These are phyloP conservation scores for Eimeria maxima DNA, from an alignment of 169 alveolate species.

Conservation along the genomic window DNA sequence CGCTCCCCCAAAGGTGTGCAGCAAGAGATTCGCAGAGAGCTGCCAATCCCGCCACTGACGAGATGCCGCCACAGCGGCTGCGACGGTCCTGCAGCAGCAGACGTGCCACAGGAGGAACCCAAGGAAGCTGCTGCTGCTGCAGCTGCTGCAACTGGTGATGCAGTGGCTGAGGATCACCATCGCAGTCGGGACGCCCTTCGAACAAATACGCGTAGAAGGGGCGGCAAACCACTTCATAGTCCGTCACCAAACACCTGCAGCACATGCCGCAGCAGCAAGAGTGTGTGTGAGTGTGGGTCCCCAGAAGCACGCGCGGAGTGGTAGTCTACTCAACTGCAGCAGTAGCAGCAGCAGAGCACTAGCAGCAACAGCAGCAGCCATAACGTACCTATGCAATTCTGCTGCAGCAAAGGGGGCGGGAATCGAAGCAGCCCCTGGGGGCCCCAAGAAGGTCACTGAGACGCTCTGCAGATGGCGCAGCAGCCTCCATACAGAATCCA, in stretches of 20 bases:
- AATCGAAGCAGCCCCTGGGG: neutral
- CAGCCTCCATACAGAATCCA: slow-evolving; percentile 53
- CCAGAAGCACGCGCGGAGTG: neutral
- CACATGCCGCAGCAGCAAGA: neutral
- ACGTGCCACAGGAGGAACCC: slow-evolving; percentile 29
- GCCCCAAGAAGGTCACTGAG: slow-evolving; percentile 3
- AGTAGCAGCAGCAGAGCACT: neutral
- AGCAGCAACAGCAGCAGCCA: slow-evolving; percentile 19
- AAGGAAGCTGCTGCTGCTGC: slow-evolving; percentile 38
- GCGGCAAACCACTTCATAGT: slow-evolving; percentile 19
- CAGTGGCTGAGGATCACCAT: neutral
- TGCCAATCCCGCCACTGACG: neutral
- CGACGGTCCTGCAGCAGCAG: slow-evolving; percentile 51
- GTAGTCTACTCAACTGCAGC: neutral
- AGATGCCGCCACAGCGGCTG: slow-evolving; percentile 1
- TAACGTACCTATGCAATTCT: slow-evolving; percentile 22
- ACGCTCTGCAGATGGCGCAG: slow-evolving; percentile 36
- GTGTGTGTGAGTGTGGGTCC: too few relatives aligned
- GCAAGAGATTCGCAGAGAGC: slow-evolving; percentile 39
- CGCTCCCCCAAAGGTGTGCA: neutral
- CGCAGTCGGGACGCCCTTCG: neutral
- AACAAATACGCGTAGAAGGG: slow-evolving; percentile 34
- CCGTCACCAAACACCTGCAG: slow-evolving; percentile 66
- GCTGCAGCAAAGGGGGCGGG: slow-evolving; percentile 65
- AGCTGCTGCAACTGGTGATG: slow-evolving; percentile 3